Percentiles rank a stretch among this genome's conserved stretches.
Evolutionary conservation across 345 rosid species (phyloP).

Genomic region (Rhodamnia argentea): DNA sequence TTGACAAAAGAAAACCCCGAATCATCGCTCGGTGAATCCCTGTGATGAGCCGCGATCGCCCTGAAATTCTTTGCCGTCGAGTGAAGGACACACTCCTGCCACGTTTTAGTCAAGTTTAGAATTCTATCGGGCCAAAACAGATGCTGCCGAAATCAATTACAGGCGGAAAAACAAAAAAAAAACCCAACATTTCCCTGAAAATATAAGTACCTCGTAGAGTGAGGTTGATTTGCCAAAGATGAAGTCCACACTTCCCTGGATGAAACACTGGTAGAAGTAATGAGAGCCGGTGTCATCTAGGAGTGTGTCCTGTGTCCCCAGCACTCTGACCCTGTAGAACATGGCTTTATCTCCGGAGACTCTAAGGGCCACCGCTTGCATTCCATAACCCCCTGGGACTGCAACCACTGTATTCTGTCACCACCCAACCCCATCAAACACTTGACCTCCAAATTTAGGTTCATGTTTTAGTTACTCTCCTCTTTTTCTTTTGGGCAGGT

Average conservation of each 20-base stretch:
- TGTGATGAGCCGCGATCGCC: conserved; percentile 84
- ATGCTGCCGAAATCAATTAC: neutral
- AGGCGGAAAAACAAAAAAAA: neutral
- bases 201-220: conserved; percentile 43
- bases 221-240: conserved; percentile 75
- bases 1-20: conserved; percentile 82
- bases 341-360: conserved; percentile 64
- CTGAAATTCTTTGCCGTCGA: conserved; percentile 55
- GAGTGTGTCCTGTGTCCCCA: conserved; percentile 92
- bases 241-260: conserved; percentile 78
- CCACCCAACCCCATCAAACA: neutral
- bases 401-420: conserved; percentile 75
- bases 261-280: conserved; percentile 54
- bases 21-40: conserved; percentile 47
- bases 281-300: conserved; percentile 75
- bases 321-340: conserved; percentile 56
- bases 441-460: neutral
- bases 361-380: conserved; percentile 80
- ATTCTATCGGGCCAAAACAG: neutral
- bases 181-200: neutral
- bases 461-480: neutral
- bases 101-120: neutral
- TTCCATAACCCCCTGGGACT: conserved; percentile 51
- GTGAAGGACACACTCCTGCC: conserved; percentile 57
- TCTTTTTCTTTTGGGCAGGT: neutral